Evolutionary conservation across 2,329 filamentous ascomycete genomes (phyloP).

Genomic region (Aschersonia sp.): DNA sequence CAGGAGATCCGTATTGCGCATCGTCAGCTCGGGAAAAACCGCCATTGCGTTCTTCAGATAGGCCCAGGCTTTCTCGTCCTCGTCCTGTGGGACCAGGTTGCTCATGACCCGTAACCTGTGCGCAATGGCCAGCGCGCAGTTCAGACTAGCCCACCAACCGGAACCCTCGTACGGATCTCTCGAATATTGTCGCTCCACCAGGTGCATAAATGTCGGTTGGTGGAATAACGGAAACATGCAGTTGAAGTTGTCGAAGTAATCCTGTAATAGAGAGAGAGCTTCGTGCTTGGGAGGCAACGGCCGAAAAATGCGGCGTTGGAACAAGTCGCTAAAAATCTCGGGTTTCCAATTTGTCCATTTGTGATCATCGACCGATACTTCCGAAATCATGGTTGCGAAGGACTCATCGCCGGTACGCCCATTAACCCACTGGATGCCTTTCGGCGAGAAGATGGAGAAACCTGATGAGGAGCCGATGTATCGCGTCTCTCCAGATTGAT

Average conservation of each 20-base stretch:
- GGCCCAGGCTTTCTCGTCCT: conserved; percentile 88
- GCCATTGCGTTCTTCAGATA: conserved; percentile 96
- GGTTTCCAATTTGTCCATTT: conserved; percentile 98
- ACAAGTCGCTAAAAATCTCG: conserved; percentile 90
- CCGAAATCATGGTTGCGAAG: conserved; percentile 88
- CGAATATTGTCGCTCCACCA: conserved; percentile 89
- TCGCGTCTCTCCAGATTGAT: conserved; percentile 83
- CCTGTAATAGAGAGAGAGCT: conserved; percentile 72
- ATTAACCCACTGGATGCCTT: conserved; percentile 97
- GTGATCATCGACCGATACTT: conserved; percentile 81
- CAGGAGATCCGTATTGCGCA: conserved; percentile 89
- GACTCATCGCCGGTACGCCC: conserved; percentile 92
- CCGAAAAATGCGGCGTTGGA: conserved; percentile 70
- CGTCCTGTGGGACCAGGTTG: conserved; percentile 76
- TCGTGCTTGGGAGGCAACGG: conserved; percentile 76
- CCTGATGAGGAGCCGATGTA: conserved; percentile 98
- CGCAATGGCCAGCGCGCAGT: conserved; percentile 84
- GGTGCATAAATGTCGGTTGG: conserved; percentile 95
- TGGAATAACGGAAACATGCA: conserved; percentile 97
- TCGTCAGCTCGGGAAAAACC: conserved; percentile 80
- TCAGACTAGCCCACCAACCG: conserved; percentile 97
- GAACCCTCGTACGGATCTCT: conserved; percentile 85
- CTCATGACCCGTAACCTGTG: conserved; percentile 91
- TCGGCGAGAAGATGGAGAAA: conserved; percentile 97
- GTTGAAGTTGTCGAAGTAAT: conserved; percentile 98